Evolutionary conservation across 257 asterid genomes (phyloP), one percentile per base, ranked within the genome.

Genomic region (Cinchona pubescens): DNA sequence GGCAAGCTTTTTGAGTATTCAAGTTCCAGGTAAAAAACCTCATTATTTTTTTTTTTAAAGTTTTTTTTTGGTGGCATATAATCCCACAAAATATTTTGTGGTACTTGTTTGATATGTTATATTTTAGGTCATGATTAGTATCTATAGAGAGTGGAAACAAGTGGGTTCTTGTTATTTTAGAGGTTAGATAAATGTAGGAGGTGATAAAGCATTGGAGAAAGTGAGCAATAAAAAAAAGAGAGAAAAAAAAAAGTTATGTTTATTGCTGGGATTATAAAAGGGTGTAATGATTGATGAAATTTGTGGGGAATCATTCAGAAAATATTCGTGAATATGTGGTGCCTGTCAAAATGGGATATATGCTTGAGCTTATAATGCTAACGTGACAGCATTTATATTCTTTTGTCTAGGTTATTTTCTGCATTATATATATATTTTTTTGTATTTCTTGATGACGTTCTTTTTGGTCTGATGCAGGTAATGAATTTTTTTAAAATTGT

Each of bases 1-100:
- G 93, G 90, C 15, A 92, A 90, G 78, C 88, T 88, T 76, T 92
- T 90, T 60, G 82, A 88, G 64, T 92, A 83, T 80, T 86, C 96
- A 29, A 88, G 84, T 84, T 86, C 93, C 86, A 87, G 94, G 97
- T 90, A 37, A 69, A 38, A 88, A 37, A 68, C 45, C 53, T 79
- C 56, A 37, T 73, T 38, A 27, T 65, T 45, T 21, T 5, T 3
- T 18, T 1, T 25, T 34, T 35, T 27, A 4, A n/a, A n/a, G n/a
- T n/a, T n/a, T n/a, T n/a, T n/a, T n/a, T n/a, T n/a, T n/a, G n/a
- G n/a, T n/a, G n/a, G n/a, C n/a, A n/a, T n/a, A n/a, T n/a, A n/a
- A n/a, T n/a, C n/a, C n/a, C n/a, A n/a, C n/a, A n/a, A n/a, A n/a
- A n/a, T n/a, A n/a, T n/a, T n/a, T n/a, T n/a, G n/a, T n/a, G n/a